Base-by-base conservation (phyloP, 148 eudicot species). In the Amaranthus cruentus region DNA sequence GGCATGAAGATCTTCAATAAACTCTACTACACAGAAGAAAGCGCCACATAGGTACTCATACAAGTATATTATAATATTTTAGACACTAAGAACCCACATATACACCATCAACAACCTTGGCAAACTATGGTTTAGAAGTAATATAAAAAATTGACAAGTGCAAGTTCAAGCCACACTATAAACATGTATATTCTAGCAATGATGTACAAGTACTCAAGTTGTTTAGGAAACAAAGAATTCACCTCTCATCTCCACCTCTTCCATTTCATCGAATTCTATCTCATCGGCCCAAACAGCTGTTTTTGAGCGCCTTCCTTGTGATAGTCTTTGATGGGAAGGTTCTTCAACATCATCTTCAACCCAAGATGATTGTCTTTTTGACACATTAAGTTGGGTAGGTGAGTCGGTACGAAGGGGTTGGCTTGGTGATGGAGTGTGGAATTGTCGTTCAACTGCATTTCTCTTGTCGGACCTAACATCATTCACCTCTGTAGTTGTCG, bases 231-330 rank as follows among this genome's bases (percentile, higher is more conserved):
- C 15, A 73, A 53, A 78, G 63, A 4, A 54, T 71, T 76, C 38
- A 80, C 83, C 83, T 47, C 79, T 80, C 79, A 80, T 76, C 76
- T 80, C 83, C 51, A 80, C 79, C 64, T 75, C 79, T 73, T 80
- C 83, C 63, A 55, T 72, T 15, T 80, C 83, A 76, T 80, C 83
- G 68, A 76, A 80, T 28, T 71, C 65, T 60, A 80, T 72, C 47
- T 76, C 76, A 61, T 72, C 72, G 54, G 47, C 72, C 83, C 83
- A 80, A 5, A 66, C 72, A 54, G 53, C 55, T 59, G 53, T 12
- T 65, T 72, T 67, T 71, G 79, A 54, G 67, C 28, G 56, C 6
- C 15, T 49, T 21, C 28, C 55, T 68, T 38, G 77, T 51, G 72
- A 71, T 21, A 75, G 11, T 6, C 51, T 73, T 71, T 18, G 75